phyloP scores from a whole-genome alignment of 1,139 yeast genomes.

The Pichia kudriavzevii region DNA sequence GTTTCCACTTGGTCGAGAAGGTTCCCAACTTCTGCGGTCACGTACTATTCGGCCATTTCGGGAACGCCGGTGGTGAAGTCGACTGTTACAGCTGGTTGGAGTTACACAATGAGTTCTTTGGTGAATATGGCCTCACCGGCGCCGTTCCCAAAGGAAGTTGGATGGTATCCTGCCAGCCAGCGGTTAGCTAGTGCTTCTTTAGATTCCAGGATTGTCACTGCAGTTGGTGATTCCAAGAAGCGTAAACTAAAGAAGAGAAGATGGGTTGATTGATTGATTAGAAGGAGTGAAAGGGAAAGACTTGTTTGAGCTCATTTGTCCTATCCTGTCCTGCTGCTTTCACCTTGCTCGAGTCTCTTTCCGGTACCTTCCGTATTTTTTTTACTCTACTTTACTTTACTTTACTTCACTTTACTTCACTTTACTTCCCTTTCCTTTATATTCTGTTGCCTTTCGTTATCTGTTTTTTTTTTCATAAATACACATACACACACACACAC shows the following conservation, averaged over 20 bases:
- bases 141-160: slow-evolving; percentile 53
- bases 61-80: slow-evolving; percentile 43
- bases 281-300: not conserved
- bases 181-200: slow-evolving; percentile 27
- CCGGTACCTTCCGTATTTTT: too few relatives aligned
- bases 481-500: too few relatives aligned
- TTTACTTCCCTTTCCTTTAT: too few relatives aligned
- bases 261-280: slow-evolving; percentile 27
- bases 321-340: not conserved
- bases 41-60: slow-evolving; percentile 41
- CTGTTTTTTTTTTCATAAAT: too few relatives aligned
- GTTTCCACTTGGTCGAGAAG: slow-evolving; percentile 55
- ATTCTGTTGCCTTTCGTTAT: too few relatives aligned
- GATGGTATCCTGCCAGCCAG: slow-evolving; percentile 37
- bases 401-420: too few relatives aligned
- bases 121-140: slow-evolving; percentile 64
- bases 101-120: slow-evolving; percentile 57
- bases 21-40: slow-evolving; percentile 61
- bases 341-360: not conserved
- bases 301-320: slow-evolving; percentile 1
- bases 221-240: slow-evolving; percentile 7
- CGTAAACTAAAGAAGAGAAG: slow-evolving; percentile 24
- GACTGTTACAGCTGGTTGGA: slow-evolving; percentile 80
- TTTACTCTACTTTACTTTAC: too few relatives aligned
- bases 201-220: slow-evolving; percentile 15